Conservation (phyloP, 139 green algal species). For the Closterium sp. region DNA sequence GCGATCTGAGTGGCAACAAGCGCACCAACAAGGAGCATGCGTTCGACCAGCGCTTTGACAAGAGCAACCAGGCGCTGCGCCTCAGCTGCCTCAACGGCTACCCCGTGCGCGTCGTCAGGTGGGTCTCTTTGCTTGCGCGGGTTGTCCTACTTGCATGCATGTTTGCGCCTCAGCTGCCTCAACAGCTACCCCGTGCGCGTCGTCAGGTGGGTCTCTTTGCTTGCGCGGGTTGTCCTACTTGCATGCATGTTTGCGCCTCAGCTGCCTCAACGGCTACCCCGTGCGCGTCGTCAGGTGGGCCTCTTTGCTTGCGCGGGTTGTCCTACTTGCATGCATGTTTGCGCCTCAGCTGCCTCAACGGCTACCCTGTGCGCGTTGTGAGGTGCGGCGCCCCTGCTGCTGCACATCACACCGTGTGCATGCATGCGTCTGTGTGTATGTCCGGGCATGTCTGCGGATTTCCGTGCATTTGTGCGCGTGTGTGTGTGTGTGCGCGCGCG, state of each 20-base stretch:
- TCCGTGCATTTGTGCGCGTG: no score
- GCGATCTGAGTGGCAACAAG: constrained; percentile 97
- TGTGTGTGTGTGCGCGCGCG: no score
- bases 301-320: not conserved
- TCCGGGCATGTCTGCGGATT: no score
- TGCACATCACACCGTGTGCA: no score
- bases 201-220: constrained; percentile 64
- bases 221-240: not conserved
- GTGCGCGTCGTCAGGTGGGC: constrained; percentile 83
- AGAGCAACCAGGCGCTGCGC: constrained; percentile 84
- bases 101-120: constrained; percentile 88
- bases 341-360: constrained; percentile 46
- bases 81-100: constrained; percentile 79
- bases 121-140: not conserved
- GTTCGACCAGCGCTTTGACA: constrained; percentile 85
- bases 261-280: constrained; percentile 69
- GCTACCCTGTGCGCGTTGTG: constrained; percentile 87
- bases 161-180: not conserved
- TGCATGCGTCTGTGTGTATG: no score
- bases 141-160: not conserved
- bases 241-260: not conserved
- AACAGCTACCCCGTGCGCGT: constrained; percentile 86
- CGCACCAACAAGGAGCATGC: constrained; percentile 85
- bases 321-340: not conserved
- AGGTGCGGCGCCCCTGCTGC: no score